A percentile compares a stretch with the other conserved stretches of the same genome.
phyloP scores from a whole-genome alignment of 305 asterid genomes.

The Fraxinus paxiana region DNA sequence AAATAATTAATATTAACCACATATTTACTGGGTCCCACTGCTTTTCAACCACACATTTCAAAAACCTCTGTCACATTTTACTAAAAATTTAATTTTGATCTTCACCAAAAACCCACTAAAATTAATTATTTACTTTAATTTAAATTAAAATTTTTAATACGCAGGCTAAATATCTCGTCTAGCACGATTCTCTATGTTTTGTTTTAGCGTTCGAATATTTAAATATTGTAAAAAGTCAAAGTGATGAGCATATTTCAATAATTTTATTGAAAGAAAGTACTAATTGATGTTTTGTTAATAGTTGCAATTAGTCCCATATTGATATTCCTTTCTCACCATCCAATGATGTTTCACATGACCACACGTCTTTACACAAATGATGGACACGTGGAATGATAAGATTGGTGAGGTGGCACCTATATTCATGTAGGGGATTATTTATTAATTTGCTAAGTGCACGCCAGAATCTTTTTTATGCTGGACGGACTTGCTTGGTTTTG shows the following conservation, averaged over 20 bases:
- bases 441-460: slow-evolving; percentile 32
- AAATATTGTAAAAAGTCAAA: background rate
- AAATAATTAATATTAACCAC: no score
- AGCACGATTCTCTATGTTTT: background rate
- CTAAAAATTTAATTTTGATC: no score
- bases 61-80: no score
- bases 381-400: slow-evolving; percentile 24
- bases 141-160: no score
- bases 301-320: slow-evolving; percentile 19
- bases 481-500: slow-evolving; percentile 35
- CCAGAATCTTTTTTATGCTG: slow-evolving; percentile 29
- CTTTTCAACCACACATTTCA: no score
- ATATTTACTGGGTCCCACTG: no score
- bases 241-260: background rate
- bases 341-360: slow-evolving; percentile 42
- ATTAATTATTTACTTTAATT: no score
- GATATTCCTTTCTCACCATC: slow-evolving; percentile 28
- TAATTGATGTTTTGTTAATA: background rate
- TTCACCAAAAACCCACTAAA: no score
- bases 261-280: background rate
- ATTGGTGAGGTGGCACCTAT: slow-evolving; percentile 30
- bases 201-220: background rate
- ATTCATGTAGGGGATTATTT: slow-evolving; percentile 19
- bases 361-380: slow-evolving; percentile 35
- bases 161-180: background rate